These are phyloP conservation scores for Dioscorea zingiberensis DNA, from an alignment of 106 monocot genomes.

Conservation along the genomic window DNA sequence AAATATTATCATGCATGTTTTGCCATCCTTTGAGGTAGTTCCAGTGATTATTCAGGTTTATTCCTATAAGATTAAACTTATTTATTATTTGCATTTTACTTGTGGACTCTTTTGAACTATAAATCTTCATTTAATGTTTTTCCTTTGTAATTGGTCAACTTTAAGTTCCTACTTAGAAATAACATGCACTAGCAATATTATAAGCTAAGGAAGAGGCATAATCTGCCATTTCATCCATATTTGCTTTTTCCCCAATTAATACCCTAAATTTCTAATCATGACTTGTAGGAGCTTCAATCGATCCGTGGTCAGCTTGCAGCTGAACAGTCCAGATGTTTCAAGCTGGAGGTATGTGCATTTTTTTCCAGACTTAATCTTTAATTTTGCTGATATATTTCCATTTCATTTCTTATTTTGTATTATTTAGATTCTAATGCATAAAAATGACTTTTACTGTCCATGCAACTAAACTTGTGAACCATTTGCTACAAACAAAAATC, in stretches of 20 bases:
- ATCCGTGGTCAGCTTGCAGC: conserved; percentile 78
- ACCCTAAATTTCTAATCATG: neutral
- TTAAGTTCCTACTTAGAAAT: neutral
- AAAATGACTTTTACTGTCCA: neutral
- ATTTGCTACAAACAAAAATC: neutral
- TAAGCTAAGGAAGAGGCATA: too few species aligned
- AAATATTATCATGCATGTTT: neutral
- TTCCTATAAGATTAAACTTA: too few species aligned
- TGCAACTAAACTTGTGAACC: neutral
- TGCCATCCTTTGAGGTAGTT: neutral
- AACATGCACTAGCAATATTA: too few species aligned
- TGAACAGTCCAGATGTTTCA: conserved; percentile 94
- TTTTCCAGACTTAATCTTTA: neutral
- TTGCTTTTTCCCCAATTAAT: neutral
- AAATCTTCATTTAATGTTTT: neutral
- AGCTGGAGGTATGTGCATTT: conserved; percentile 72
- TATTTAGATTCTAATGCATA: neutral
- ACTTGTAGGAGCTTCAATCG: conserved; percentile 76
- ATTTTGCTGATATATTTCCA: neutral
- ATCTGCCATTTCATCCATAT: too few species aligned
- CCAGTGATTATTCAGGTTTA: too few species aligned
- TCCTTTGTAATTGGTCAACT: neutral
- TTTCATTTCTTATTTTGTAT: neutral
- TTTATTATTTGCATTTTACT: neutral
- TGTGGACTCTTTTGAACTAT: neutral